phyloP scores from a whole-genome alignment of 768 basidiomycete species.

The Hortiboletus flavorubellus region DNA sequence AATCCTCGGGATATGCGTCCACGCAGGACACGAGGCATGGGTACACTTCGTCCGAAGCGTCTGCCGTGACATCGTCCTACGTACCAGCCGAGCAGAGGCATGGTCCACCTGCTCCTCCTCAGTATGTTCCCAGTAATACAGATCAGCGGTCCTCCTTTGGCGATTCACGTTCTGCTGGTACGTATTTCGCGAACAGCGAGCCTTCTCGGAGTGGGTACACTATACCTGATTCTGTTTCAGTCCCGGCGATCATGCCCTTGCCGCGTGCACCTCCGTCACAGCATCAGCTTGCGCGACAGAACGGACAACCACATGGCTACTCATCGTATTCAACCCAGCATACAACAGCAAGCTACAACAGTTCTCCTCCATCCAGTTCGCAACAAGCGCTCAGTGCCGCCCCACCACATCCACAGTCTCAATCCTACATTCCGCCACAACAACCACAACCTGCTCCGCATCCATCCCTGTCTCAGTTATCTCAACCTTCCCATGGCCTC shows the following conservation, averaged over 20 bases:
- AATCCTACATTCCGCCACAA: slow-evolving; percentile 19
- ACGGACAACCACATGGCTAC: slow-evolving; percentile 16
- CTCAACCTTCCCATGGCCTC: slow-evolving; percentile 17
- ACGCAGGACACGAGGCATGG: slow-evolving; percentile 21
- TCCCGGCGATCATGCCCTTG: slow-evolving; percentile 15
- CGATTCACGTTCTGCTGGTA: slow-evolving; percentile 20
- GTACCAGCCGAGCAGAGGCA: slow-evolving; percentile 21
- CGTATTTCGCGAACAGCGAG: slow-evolving; percentile 14
- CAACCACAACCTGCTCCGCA: slow-evolving; percentile 13
- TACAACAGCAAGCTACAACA: slow-evolving; percentile 9
- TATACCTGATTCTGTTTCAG: slow-evolving; percentile 15
- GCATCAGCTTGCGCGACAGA: slow-evolving; percentile 20
- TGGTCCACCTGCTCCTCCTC: slow-evolving; percentile 6
- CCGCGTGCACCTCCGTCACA: slow-evolving; percentile 18
- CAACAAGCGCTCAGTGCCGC: slow-evolving; percentile 11
- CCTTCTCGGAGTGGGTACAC: slow-evolving; percentile 13
- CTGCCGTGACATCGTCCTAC: slow-evolving; percentile 15
- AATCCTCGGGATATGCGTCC: slow-evolving; percentile 17
- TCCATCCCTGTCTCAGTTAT: slow-evolving; percentile 8
- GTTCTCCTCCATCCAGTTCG: slow-evolving; percentile 18
- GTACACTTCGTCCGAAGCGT: slow-evolving; percentile 16
- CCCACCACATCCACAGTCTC: slow-evolving; percentile 25
- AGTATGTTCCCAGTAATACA: slow-evolving; percentile 15
- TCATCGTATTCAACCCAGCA: slow-evolving; percentile 16
- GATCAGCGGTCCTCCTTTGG: slow-evolving; percentile 21